phyloP scores from a whole-genome alignment of 441 rosid genomes.

The Populus tomentosa region DNA sequence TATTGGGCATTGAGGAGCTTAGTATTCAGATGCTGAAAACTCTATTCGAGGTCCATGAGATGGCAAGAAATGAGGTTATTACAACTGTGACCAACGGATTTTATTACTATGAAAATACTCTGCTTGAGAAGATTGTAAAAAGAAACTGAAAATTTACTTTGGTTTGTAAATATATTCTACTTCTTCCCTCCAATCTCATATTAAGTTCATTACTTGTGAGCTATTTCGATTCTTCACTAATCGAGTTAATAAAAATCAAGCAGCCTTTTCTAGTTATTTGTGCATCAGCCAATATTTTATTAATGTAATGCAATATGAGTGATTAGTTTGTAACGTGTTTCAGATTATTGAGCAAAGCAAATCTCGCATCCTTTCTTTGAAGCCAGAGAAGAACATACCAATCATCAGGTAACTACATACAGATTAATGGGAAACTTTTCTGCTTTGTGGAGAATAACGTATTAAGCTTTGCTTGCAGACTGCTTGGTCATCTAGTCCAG shows the following conservation, averaged over 20 bases:
- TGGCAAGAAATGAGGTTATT: slow-evolving; percentile 81
- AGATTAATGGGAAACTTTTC: slow-evolving; percentile 1
- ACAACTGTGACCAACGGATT: background rate
- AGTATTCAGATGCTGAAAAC: slow-evolving; percentile 63
- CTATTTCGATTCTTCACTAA: no score
- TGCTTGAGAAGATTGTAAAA: background rate
- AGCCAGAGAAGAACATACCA: slow-evolving; percentile 54
- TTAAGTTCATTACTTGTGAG: no score
- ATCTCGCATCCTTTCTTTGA: slow-evolving; percentile 64
- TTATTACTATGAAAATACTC: background rate
- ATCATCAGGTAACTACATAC: slow-evolving; percentile 47
- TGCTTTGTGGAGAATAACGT: slow-evolving; percentile 7
- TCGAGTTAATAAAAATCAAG: background rate
- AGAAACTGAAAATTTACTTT: background rate
- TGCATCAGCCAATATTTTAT: background rate
- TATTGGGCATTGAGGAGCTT: slow-evolving; percentile 62
- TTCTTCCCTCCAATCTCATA: no score
- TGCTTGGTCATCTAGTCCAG: slow-evolving; percentile 49
- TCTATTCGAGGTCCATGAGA: slow-evolving; percentile 73
- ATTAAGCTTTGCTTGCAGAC: slow-evolving; percentile 38
- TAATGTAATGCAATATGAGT: background rate
- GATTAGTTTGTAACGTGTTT: slow-evolving; percentile 12
- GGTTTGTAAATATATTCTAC: no score
- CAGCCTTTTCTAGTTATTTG: background rate
- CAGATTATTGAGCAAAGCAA: slow-evolving; percentile 88